Percentiles rank a stretch among this genome's conserved stretches.
phyloP scores from a whole-genome alignment of 106 monocot species.

The Dioscorea alata region DNA sequence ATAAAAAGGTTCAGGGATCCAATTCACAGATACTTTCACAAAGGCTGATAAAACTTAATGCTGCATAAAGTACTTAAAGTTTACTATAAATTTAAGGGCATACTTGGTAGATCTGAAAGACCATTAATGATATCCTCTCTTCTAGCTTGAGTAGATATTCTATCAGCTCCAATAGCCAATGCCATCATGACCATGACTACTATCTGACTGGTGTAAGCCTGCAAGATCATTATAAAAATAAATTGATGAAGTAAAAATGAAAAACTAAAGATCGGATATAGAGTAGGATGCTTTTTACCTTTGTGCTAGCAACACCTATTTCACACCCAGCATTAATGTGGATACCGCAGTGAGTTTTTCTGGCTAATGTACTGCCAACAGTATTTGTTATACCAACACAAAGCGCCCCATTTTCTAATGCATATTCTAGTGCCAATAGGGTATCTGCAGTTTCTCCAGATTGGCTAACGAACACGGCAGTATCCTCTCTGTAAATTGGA shows the following conservation, averaged over 20 bases:
- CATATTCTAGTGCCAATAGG: conserved; percentile 89
- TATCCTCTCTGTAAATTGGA: conserved; percentile 90
- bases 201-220: conserved; percentile 98
- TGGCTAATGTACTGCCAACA: conserved; percentile 87
- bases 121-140: conserved; percentile 59
- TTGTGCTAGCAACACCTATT: conserved; percentile 96
- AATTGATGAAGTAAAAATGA: conserved; percentile 1
- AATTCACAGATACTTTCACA: not conserved
- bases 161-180: conserved; percentile 91
- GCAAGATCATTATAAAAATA: conserved; percentile 1
- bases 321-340: conserved; percentile 99
- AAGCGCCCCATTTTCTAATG: conserved; percentile 74
- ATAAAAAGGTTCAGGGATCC: not conserved
- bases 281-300: conserved; percentile 35
- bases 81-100: not conserved
- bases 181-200: conserved; percentile 88
- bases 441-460: conserved; percentile 99
- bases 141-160: conserved; percentile 58
- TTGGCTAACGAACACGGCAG: conserved; percentile 93
- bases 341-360: conserved; percentile 94
- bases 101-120: conserved; percentile 65
- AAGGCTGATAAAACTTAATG: not conserved
- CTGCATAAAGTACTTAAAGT: not conserved
- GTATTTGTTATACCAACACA: conserved; percentile 99
- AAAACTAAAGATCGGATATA: not conserved